Percentiles rank a stretch among this genome's conserved stretches.
phyloP scores from a whole-genome alignment of 2,329 filamentous ascomycete genomes.

The Curvularia hawaiiensis region DNA sequence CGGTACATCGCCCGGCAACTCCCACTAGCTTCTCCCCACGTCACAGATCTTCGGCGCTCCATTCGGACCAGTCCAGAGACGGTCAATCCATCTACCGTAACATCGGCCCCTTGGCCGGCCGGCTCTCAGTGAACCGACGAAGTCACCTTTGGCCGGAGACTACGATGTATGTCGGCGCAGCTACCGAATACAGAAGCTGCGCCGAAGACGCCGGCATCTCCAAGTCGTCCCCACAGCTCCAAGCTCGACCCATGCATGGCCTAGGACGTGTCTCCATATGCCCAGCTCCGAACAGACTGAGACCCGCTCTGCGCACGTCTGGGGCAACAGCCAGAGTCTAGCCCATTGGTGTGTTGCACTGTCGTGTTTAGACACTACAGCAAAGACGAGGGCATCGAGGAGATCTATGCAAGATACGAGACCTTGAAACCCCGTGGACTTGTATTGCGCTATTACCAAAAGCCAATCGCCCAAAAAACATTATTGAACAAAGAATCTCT shows the following conservation, averaged over 20 bases:
- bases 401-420: neutral
- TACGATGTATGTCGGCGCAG: neutral
- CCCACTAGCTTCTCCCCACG: neutral
- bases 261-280: neutral
- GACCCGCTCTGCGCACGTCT: neutral
- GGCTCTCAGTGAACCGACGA: neutral
- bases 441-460: neutral
- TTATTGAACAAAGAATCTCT: neutral
- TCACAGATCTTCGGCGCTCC: neutral
- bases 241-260: neutral
- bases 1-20: neutral
- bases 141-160: neutral
- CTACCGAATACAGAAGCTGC: neutral
- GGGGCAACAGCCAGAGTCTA: neutral
- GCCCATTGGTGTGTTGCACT: neutral
- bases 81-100: neutral
- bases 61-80: neutral
- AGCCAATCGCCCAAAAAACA: neutral
- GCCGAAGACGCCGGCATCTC: neutral
- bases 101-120: neutral
- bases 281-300: neutral
- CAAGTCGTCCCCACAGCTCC: neutral
- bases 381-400: neutral
- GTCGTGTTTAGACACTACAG: neutral
- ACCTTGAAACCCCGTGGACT: neutral